These are phyloP conservation scores for Aaosphaeria pasadenensis DNA, from an alignment of 2,329 filamentous ascomycete genomes.

Conservation along the genomic window DNA sequence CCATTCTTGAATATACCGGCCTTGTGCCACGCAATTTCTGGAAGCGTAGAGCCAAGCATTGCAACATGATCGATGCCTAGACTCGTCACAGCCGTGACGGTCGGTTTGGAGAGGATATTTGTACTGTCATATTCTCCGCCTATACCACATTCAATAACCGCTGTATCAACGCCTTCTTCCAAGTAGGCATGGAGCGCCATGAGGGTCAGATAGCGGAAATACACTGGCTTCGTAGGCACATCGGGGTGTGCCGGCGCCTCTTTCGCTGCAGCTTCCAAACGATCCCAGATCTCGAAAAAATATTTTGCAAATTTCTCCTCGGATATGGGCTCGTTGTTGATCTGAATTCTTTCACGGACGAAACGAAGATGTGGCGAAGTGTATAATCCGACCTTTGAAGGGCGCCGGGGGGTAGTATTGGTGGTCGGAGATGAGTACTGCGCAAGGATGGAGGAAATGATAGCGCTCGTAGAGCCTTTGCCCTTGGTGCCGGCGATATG, in stretches of 20 bases:
- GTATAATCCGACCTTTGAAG: slow-evolving; percentile 69
- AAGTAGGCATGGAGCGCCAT: slow-evolving; percentile 84
- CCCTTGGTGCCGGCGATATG: slow-evolving; percentile 94
- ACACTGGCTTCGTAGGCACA: slow-evolving; percentile 73
- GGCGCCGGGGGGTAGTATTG: slow-evolving; percentile 27
- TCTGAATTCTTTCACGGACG: slow-evolving; percentile 79
- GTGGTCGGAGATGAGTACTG: slow-evolving; percentile 51
- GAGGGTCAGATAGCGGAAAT: slow-evolving; percentile 88
- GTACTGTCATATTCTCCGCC: slow-evolving; percentile 93
- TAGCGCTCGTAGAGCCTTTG: slow-evolving; percentile 85
- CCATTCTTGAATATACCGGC: slow-evolving; percentile 77
- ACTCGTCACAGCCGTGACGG: slow-evolving; percentile 71
- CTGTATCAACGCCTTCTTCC: slow-evolving; percentile 69
- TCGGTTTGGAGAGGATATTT: slow-evolving; percentile 73
- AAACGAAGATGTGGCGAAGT: slow-evolving; percentile 83
- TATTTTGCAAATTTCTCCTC: slow-evolving; percentile 69
- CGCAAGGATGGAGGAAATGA: slow-evolving; percentile 74
- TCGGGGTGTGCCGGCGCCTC: slow-evolving; percentile 49
- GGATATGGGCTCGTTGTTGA: slow-evolving; percentile 69
- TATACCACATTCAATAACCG: slow-evolving; percentile 89
- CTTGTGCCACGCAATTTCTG: slow-evolving; percentile 90
- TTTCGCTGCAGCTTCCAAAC: slow-evolving; percentile 53
- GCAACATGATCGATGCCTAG: slow-evolving; percentile 82
- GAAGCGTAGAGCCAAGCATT: slow-evolving; percentile 75
- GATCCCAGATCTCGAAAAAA: slow-evolving; percentile 84